Evolutionary conservation across 2,329 filamentous ascomycete genomes (phyloP), one percentile per base, ranked within the genome.

Genomic region (Dactylellina haptotyla): DNA sequence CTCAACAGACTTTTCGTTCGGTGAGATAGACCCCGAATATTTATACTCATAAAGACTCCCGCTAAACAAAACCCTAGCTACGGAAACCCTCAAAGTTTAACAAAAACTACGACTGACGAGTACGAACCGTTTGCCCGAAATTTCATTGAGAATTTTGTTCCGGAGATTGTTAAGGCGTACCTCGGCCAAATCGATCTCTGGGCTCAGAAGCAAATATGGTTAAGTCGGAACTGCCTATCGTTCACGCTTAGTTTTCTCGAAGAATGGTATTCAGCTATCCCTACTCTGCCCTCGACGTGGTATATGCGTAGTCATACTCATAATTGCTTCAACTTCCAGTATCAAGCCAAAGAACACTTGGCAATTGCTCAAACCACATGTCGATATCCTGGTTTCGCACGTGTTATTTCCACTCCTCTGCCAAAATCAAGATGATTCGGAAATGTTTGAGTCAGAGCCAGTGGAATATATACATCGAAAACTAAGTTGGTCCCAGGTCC

Each of bases 271-370:
- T 32, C 14, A n/a, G 18, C 18, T 39, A 14, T 14, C 30, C 26
- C 12, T 9, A 20, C 23, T 26, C 16, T 34, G 14, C 26, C 2
- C 20, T 2, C 1, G 1, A 6, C n/a, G n/a, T n/a, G n/a, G n/a
- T n/a, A n/a, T n/a, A n/a, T n/a, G n/a, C n/a, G n/a, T n/a, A n/a
- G 9, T 20, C 2, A 16, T 30, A 8, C 8, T 16, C n/a, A 32
- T n/a, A 23, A 32, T 32, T 26, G 39, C 69, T 65, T 46, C 4
- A 23, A 12, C 18, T 51, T 41, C 10, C 46, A 77, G 77, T 80
- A 92, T 98, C 78, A 93, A 95, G 80, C 95, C 95, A 50, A 98
- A 97, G 84, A 88, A 92, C 75, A 99, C 97, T 88, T 99, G 95
- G 95, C 87, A 89, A 76, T 89, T 96, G 78, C 86, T 99, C 77